A percentile compares a stretch with the other conserved stretches of the same genome.
Conservation (phyloP, 345 rosid genomes). For the Camelina neglecta region DNA sequence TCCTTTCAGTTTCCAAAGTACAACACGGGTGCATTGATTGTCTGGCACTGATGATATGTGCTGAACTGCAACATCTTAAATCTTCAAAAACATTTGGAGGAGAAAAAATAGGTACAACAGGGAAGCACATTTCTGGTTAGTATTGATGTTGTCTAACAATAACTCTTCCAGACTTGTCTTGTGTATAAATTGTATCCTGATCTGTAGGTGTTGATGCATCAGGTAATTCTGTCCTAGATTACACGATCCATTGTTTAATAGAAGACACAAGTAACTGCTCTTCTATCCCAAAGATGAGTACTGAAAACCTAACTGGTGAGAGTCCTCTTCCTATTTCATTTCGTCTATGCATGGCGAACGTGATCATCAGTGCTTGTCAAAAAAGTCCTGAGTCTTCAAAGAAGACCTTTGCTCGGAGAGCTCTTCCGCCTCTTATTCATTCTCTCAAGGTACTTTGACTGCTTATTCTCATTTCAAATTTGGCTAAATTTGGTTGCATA, state of each 20-base stretch:
- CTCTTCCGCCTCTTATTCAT: conserved; percentile 59
- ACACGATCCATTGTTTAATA: conserved; percentile 57
- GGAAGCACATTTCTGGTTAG: conserved; percentile 48
- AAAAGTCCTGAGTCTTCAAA: conserved; percentile 65
- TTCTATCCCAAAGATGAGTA: conserved; percentile 35
- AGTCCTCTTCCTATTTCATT: conserved; percentile 50
- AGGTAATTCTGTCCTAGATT: conserved; percentile 48
- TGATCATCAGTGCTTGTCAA: conserved; percentile 84
- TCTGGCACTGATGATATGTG: conserved; percentile 77
- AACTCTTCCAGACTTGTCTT: conserved; percentile 5
- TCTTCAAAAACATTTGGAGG: conserved; percentile 43
- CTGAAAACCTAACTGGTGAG: conserved; percentile 40
- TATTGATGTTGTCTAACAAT: conserved; percentile 26
- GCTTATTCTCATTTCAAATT: conserved; percentile 5
- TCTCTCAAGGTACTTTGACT: conserved; percentile 60
- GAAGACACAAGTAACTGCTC: conserved; percentile 46
- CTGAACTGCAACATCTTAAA: conserved; percentile 64
- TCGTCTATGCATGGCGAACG: conserved; percentile 90
- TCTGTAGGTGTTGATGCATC: conserved; percentile 52
- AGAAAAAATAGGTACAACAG: conserved; percentile 13
- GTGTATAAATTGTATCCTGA: conserved; percentile 22
- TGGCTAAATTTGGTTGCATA: conserved; percentile 5
- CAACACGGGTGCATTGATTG: conserved; percentile 97
- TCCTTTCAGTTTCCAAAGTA: conserved; percentile 74
- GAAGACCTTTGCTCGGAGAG: conserved; percentile 57